Base-by-base conservation (phyloP, 306 rosid genomes). In the Casuarina cunninghamiana region DNA sequence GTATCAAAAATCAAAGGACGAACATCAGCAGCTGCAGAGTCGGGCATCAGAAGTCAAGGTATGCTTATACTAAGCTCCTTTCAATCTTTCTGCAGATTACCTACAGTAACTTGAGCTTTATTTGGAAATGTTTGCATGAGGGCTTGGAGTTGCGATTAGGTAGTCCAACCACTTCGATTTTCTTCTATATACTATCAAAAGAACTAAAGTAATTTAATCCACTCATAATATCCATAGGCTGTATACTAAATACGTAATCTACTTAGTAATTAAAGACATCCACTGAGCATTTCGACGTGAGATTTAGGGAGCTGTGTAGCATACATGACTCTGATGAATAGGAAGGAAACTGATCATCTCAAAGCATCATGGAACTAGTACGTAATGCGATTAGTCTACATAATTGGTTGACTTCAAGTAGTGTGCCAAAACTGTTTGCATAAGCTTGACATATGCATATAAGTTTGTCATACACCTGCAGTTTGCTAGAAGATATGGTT, bases 21-120 rank as follows among this genome's bases (percentile, higher is more conserved):
- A 83, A 78, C 69, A 87, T 17, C 84, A 88, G 63, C 88, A 83
- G 58, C 79, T 81, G 77, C 71, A 60, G 74, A 84, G 89, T 84
- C 87, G 88, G 80, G 88, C 82, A 66, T 85, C 94, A 1, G 94
- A 89, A 78, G 83, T 83, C 79, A 89, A 87, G 93, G 98, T 93
- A 84, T 70, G 74, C 69, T 75, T 77, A 48, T 41, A 39, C 16
- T 39, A 58, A 53, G 15, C 66, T 74, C 13, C 38, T 60, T 81
- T 81, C 21, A 81, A n/a, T 71, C 44, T 15, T 62, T 65, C 78
- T 61, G 32, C 54, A 48, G 1, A 54, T 26, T 54, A 67, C 55
- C 41, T 10, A 50, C 35, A 63, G 44, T 75, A 55, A 70, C 53
- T 37, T 60, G 53, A 62, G n/a, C 42, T 61, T 61, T 37, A 2